Conservation (phyloP, 805 yeast species). For the Blastobotrys muscicola region DNA sequence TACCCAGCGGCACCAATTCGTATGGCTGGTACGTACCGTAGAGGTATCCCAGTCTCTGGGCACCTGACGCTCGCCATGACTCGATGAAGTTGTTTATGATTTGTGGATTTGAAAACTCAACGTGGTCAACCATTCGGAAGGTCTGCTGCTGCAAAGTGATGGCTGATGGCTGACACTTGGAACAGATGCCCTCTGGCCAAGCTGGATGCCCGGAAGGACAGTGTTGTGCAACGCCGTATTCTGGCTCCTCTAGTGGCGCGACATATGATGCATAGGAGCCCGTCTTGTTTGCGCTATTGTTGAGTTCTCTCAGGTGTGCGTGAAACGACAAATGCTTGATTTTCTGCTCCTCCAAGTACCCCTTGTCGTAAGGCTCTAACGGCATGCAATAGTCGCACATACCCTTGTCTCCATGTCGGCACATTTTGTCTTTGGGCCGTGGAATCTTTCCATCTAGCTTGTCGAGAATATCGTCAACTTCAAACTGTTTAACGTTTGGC, state of each 20-base stretch:
- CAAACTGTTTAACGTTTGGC: slow-evolving; percentile 38
- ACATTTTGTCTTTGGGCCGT: slow-evolving; percentile 51
- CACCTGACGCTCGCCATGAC: slow-evolving; percentile 82
- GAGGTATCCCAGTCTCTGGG: slow-evolving; percentile 77
- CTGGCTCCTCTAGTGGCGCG: slow-evolving; percentile 67
- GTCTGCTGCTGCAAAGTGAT: slow-evolving; percentile 83
- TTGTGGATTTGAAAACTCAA: slow-evolving; percentile 70
- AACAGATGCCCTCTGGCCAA: slow-evolving; percentile 92
- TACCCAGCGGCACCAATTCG: slow-evolving; percentile 82
- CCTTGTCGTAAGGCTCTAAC: slow-evolving; percentile 86
- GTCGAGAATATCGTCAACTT: slow-evolving; percentile 60
- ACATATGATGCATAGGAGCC: slow-evolving; percentile 55
- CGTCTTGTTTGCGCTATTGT: slow-evolving; percentile 52
- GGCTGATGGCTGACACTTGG: slow-evolving; percentile 94
- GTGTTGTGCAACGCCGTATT: slow-evolving; percentile 46
- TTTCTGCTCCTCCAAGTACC: slow-evolving; percentile 59
- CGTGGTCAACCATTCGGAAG: slow-evolving; percentile 96
- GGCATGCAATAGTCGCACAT: slow-evolving; percentile 98
- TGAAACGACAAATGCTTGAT: slow-evolving; percentile 88
- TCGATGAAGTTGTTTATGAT: slow-evolving; percentile 79
- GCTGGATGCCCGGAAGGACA: slow-evolving; percentile 82
- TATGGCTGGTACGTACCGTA: slow-evolving; percentile 74
- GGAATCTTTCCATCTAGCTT: slow-evolving; percentile 61
- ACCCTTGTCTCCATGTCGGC: slow-evolving; percentile 86
- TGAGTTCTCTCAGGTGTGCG: slow-evolving; percentile 65